Percentiles rank a stretch among this genome's conserved stretches.
These are phyloP conservation scores for Sporodiniella umbellata DNA, from an alignment of 371 early-diverging fungal species.

Conservation along the genomic window DNA sequence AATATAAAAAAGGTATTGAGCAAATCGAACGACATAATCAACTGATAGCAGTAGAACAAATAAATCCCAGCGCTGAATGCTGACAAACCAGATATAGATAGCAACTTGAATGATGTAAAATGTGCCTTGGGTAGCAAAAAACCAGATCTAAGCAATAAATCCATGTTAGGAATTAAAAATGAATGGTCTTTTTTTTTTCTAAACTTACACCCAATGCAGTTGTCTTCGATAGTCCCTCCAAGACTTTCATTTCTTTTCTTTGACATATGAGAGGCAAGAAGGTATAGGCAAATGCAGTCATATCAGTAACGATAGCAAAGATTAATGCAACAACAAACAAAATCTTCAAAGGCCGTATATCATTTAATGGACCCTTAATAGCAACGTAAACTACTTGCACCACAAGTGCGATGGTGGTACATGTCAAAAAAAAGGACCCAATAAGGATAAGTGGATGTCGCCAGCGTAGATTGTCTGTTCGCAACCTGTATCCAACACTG, in stretches of 20 bases:
- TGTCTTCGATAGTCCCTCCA: slow-evolving; percentile 8
- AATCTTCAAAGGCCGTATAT: too few species aligned
- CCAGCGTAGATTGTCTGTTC: slow-evolving; percentile 2
- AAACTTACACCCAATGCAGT: slow-evolving; percentile 20
- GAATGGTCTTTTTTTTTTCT: too few species aligned
- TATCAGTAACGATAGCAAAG: slow-evolving; percentile 2
- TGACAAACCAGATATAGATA: background rate
- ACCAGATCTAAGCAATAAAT: slow-evolving; percentile 3
- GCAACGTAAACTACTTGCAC: slow-evolving; percentile 3
- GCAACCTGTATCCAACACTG: slow-evolving; percentile 10
- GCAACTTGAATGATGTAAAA: background rate
- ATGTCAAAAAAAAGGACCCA: slow-evolving; percentile 4
- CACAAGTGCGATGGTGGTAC: background rate
- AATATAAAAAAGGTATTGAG: background rate
- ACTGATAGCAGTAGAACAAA: background rate
- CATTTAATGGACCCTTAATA: background rate
- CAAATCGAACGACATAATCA: background rate
- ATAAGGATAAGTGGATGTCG: slow-evolving; percentile 9
- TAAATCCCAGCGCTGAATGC: background rate
- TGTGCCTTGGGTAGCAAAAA: background rate
- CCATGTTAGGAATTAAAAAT: too few species aligned
- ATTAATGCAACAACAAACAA: slow-evolving; percentile 7
- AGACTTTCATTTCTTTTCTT: slow-evolving; percentile 7
- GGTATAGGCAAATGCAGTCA: slow-evolving; percentile 11
- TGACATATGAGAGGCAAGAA: slow-evolving; percentile 15